Percentiles rank a stretch among this genome's conserved stretches.
phyloP scores from a whole-genome alignment of 352 stramenopile genomes.

The Globisporangium uncinulatum region DNA sequence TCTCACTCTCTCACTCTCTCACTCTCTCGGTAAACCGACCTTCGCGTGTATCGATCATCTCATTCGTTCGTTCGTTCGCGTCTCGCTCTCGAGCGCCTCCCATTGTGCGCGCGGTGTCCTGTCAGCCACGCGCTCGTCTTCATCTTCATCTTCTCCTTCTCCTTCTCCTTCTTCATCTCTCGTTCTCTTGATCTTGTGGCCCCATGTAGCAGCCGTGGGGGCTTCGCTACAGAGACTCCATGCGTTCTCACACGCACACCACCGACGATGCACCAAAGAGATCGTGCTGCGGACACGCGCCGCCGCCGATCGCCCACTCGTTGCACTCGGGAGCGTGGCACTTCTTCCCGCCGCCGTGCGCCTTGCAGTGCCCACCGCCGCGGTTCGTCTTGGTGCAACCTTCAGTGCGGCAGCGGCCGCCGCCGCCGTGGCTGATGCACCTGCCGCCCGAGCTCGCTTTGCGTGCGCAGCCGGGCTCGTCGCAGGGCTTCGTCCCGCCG shows the following conservation, averaged over 20 bases:
- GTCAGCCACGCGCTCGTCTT: not conserved
- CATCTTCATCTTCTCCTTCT: not conserved
- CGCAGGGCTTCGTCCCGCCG: slow-evolving; percentile 64
- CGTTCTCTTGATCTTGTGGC: not conserved
- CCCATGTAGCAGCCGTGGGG: not conserved
- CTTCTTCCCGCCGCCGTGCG: slow-evolving; percentile 76
- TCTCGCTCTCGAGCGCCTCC: no score
- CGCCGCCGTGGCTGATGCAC: slow-evolving; percentile 80
- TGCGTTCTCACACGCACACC: slow-evolving; percentile 41
- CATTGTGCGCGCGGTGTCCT: no score
- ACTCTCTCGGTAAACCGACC: not conserved
- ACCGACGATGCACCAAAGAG: slow-evolving; percentile 36
- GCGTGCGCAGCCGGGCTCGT: slow-evolving; percentile 47
- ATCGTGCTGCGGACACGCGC: slow-evolving; percentile 58
- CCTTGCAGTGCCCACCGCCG: slow-evolving; percentile 73
- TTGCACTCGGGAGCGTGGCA: slow-evolving; percentile 51
- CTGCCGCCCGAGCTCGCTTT: slow-evolving; percentile 72
- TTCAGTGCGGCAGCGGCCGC: slow-evolving; percentile 57
- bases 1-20: not conserved
- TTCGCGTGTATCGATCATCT: no score
- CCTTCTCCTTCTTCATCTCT: not conserved
- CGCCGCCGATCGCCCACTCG: slow-evolving; percentile 67
- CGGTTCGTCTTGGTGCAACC: slow-evolving; percentile 73
- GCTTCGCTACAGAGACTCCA: slow-evolving; percentile 6
- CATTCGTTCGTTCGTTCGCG: no score